Conservation (phyloP, 2,329 filamentous ascomycete species). For the Epichloe elymi region DNA sequence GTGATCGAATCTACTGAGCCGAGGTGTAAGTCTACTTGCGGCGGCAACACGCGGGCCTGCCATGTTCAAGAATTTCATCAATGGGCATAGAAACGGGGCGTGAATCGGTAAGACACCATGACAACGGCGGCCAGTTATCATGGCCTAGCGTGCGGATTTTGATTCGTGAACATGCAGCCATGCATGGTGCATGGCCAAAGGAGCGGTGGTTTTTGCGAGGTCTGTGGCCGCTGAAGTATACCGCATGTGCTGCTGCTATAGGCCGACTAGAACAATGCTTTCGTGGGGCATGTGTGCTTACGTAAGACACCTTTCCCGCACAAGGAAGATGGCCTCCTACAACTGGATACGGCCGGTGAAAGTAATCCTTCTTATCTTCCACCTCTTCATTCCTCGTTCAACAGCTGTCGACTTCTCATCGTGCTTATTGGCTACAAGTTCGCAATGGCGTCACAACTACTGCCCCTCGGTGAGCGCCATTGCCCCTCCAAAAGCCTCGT, state of each 20-base stretch:
- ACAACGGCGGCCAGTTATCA: constrained; percentile 8
- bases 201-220: not conserved
- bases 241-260: not conserved
- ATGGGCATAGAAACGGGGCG: not conserved
- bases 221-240: not conserved
- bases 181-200: constrained; percentile 1
- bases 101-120: constrained; percentile 4
- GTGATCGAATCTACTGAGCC: not conserved
- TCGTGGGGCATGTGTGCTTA: not conserved
- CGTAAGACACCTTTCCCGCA: not conserved
- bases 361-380: not conserved
- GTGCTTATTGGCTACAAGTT: constrained; percentile 1
- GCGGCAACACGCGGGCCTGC: constrained; percentile 13
- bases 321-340: too few species aligned
- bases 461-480: constrained; percentile 48
- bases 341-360: not conserved
- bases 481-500: not conserved
- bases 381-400: not conserved
- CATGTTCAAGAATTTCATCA: constrained; percentile 10
- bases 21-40: constrained; percentile 10
- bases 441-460: constrained; percentile 58
- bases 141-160: constrained; percentile 5
- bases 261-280: not conserved
- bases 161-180: constrained; percentile 4
- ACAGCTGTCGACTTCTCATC: not conserved